Conservation (phyloP, 768 basidiomycete genomes). For the Pleurotus tuoliensis region DNA sequence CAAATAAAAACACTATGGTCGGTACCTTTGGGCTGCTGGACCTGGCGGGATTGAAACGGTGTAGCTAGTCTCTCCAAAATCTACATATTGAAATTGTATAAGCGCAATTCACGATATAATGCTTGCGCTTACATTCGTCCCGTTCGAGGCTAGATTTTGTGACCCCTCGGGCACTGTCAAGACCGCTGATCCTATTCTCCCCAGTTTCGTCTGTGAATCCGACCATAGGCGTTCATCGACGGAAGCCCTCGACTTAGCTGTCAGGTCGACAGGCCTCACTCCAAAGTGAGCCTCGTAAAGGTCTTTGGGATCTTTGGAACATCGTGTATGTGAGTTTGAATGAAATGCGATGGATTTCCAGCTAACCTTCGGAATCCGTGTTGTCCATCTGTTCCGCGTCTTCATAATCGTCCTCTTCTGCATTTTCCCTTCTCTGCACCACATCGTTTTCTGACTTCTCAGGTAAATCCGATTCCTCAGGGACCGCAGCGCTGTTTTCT, state of each 20-base stretch:
- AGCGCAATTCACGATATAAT: neutral
- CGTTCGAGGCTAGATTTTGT: constrained; percentile 22
- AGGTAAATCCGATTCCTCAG: constrained; percentile 16
- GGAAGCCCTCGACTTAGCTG: constrained; percentile 42
- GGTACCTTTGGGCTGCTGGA: constrained; percentile 51
- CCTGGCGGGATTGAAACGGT: constrained; percentile 52
- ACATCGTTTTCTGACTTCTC: constrained; percentile 12
- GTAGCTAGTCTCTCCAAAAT: constrained; percentile 52
- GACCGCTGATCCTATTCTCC: constrained; percentile 57
- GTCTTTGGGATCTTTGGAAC: constrained; percentile 24
- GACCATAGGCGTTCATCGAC: constrained; percentile 61
- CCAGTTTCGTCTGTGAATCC: constrained; percentile 39
- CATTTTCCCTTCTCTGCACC: constrained; percentile 17
- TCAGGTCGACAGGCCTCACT: constrained; percentile 44
- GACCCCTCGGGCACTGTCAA: constrained; percentile 44
- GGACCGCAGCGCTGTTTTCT: constrained; percentile 3
- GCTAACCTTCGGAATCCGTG: constrained; percentile 24
- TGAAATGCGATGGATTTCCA: too few species aligned
- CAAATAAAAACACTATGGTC: neutral
- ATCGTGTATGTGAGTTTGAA: too few species aligned
- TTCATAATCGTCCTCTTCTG: constrained; percentile 14
- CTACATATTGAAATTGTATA: constrained; percentile 24
- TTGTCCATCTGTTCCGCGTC: constrained; percentile 20
- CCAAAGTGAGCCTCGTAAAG: constrained; percentile 79
- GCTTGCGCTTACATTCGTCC: constrained; percentile 30